These are phyloP conservation scores for Scytalidium sp. DNA, from an alignment of 2,329 filamentous ascomycete genomes.

Conservation along the genomic window DNA sequence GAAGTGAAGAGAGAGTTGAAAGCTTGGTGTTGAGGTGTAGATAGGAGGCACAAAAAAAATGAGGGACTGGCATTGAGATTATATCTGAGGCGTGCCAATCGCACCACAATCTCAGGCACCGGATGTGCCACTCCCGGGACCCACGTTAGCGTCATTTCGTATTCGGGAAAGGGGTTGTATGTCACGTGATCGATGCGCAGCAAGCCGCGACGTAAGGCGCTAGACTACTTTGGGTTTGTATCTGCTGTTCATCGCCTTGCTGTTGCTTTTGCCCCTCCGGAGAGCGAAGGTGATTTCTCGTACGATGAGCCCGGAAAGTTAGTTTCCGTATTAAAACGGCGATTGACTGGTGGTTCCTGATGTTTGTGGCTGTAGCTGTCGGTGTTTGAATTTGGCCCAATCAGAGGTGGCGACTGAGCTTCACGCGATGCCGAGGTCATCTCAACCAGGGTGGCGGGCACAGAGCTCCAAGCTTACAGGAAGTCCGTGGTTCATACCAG, in stretches of 20 bases:
- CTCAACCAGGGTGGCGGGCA: too few species aligned
- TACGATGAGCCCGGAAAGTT: background rate
- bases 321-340: too few species aligned
- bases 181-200: background rate
- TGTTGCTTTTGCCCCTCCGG: too few species aligned
- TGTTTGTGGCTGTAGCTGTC: too few species aligned
- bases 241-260: background rate
- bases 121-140: background rate
- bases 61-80: constrained; percentile 2
- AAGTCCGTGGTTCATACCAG: too few species aligned
- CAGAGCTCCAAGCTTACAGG: too few species aligned
- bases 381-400: too few species aligned
- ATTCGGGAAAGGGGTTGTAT: background rate
- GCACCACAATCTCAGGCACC: constrained; percentile 2
- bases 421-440: too few species aligned
- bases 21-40: background rate
- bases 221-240: background rate
- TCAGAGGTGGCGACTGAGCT: too few species aligned
- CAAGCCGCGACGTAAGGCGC: background rate
- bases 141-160: background rate
- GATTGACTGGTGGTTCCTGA: too few species aligned
- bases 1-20: constrained; percentile 1
- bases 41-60: constrained; percentile 3
- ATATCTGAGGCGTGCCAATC: background rate
- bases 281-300: background rate